Conservation (phyloP, 1,284 basidiomycete species). For the Cyathus olla region DNA sequence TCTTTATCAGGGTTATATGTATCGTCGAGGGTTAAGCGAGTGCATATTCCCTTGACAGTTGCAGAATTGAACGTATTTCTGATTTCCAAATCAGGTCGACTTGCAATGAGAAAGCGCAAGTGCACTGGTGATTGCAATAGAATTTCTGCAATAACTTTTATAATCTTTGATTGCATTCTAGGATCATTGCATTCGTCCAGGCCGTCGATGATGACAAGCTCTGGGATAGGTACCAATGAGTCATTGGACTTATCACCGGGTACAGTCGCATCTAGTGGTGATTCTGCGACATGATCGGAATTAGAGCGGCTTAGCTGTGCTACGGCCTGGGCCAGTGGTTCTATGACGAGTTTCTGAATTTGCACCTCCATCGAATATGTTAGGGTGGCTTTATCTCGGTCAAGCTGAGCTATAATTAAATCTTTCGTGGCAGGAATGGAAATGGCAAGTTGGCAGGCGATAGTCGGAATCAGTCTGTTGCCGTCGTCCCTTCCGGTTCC, state of each 20-base stretch:
- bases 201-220: slow-evolving; percentile 18
- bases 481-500: slow-evolving; percentile 5
- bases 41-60: not conserved
- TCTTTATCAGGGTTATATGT: slow-evolving; percentile 4
- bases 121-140: not conserved
- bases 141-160: not conserved
- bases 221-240: not conserved
- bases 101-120: slow-evolving; percentile 14
- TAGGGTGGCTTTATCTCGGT: slow-evolving; percentile 7
- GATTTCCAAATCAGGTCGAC: slow-evolving; percentile 12
- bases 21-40: slow-evolving; percentile 1
- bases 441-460: slow-evolving; percentile 14
- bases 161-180: slow-evolving; percentile 1
- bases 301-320: no score
- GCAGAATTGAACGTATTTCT: slow-evolving; percentile 2
- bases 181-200: slow-evolving; percentile 17
- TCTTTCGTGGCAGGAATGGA: slow-evolving; percentile 7
- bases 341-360: slow-evolving; percentile 5
- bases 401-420: slow-evolving; percentile 3
- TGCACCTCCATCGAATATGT: slow-evolving; percentile 3
- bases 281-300: no score
- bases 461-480: slow-evolving; percentile 10
- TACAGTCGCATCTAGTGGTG: no score
- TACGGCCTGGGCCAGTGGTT: slow-evolving; percentile 4
- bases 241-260: no score